Percentiles rank a stretch among this genome's conserved stretches.
Evolutionary conservation across 164 flowering plant genomes (phyloP).

Genomic region (Umbellularia californica): DNA sequence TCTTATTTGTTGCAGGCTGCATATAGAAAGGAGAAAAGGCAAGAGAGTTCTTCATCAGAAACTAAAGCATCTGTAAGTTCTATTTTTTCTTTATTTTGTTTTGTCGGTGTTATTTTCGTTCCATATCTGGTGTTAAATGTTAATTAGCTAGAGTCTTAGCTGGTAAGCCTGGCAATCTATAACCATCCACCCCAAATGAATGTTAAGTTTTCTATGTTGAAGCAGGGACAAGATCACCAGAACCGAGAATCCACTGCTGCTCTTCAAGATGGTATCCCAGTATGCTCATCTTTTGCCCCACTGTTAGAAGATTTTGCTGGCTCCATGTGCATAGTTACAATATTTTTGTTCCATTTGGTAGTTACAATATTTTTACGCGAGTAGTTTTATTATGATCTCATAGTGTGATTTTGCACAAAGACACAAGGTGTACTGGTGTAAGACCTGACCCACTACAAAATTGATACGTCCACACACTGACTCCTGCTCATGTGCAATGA

Average conservation of each 20-base stretch:
- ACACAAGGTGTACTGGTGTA: neutral
- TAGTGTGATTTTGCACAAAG: neutral
- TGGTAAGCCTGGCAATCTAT: neutral
- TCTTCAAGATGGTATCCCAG: constrained; percentile 46
- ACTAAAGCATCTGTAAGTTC: constrained; percentile 20
- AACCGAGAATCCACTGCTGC: constrained; percentile 28
- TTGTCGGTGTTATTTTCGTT: neutral
- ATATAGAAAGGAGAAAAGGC: constrained; percentile 13
- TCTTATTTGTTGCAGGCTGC: constrained; percentile 11
- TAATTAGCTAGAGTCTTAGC: neutral
- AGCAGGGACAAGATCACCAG: constrained; percentile 23
- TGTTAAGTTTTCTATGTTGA: constrained; percentile 4
- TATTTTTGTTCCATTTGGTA: too few species aligned
- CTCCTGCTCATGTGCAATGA: too few species aligned
- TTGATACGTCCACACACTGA: too few species aligned
- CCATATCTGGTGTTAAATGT: neutral
- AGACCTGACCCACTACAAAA: too few species aligned
- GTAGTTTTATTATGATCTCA: too few species aligned
- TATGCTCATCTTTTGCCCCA: neutral
- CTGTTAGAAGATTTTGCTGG: neutral
- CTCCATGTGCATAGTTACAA: neutral
- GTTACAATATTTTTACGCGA: too few species aligned
- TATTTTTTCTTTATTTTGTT: constrained; percentile 2
- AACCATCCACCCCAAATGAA: neutral
- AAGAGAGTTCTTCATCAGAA: constrained; percentile 12